Evolutionary conservation across 176 grass and related monocot genomes (phyloP).

Genomic region (Oryza longistaminata): DNA sequence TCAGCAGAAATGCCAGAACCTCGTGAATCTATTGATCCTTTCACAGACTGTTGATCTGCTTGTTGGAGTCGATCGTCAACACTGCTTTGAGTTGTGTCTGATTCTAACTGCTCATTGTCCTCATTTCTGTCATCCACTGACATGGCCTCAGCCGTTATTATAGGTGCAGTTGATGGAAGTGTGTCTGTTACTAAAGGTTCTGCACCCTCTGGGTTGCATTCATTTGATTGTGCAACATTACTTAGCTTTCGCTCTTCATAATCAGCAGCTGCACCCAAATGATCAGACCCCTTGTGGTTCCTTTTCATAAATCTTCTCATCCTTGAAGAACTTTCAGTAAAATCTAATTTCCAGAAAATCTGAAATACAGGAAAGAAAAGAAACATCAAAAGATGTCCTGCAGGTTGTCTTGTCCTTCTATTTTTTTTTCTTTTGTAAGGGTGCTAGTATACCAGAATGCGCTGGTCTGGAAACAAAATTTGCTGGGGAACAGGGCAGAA

Average conservation of each 20-base stretch:
- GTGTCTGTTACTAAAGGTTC: slow-evolving; percentile 52
- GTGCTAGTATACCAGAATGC: slow-evolving; percentile 6
- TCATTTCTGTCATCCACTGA: slow-evolving; percentile 83
- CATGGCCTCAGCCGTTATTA: slow-evolving; percentile 80
- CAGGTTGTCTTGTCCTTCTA: not conserved
- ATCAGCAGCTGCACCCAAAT: slow-evolving; percentile 94
- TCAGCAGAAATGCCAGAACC: slow-evolving; percentile 62
- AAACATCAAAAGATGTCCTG: slow-evolving; percentile 16
- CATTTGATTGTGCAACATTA: slow-evolving; percentile 45
- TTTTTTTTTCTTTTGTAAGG: not conserved
- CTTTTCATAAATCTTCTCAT: slow-evolving; percentile 99
- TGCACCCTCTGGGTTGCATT: slow-evolving; percentile 39
- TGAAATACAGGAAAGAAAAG: slow-evolving; percentile 39
- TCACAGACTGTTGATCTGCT: slow-evolving; percentile 59
- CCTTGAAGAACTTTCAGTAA: slow-evolving; percentile 91
- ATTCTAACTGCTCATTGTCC: slow-evolving; percentile 77
- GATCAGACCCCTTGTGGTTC: slow-evolving; percentile 85
- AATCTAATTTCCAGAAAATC: slow-evolving; percentile 95
- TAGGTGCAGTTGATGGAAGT: slow-evolving; percentile 73
- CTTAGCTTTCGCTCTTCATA: slow-evolving; percentile 77
- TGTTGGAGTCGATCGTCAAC: slow-evolving; percentile 59
- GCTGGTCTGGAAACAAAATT: slow-evolving; percentile 21
- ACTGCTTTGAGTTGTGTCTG: slow-evolving; percentile 48
- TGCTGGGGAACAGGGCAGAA: slow-evolving; percentile 1
- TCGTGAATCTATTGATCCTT: slow-evolving; percentile 66